phyloP scores from a whole-genome alignment of 2,329 filamentous ascomycete genomes.

The Ascochyta fabae region DNA sequence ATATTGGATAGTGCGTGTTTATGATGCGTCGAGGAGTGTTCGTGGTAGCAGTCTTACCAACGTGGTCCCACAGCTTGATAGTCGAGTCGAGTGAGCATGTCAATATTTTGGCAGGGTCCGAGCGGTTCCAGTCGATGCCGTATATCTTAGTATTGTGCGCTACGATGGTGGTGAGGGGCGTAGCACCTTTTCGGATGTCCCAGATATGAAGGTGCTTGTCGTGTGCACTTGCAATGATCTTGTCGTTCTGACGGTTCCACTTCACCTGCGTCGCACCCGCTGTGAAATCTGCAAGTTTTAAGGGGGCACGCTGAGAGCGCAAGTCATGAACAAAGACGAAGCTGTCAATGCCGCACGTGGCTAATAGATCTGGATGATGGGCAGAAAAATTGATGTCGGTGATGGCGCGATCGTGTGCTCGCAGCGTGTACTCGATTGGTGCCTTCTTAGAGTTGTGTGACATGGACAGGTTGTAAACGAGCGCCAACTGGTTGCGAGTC shows the following conservation, averaged over 20 bases:
- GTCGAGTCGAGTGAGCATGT: conserved; percentile 92
- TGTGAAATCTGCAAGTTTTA: conserved; percentile 83
- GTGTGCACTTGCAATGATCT: conserved; percentile 88
- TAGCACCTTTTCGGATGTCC: conserved; percentile 81
- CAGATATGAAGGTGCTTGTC: conserved; percentile 87
- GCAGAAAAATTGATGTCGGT: conserved; percentile 97
- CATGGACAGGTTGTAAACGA: conserved; percentile 85
- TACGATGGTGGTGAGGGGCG: conserved; percentile 81
- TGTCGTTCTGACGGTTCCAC: conserved; percentile 86
- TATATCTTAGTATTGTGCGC: conserved; percentile 95
- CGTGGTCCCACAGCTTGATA: conserved; percentile 93
- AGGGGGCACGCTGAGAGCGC: conserved; percentile 55
- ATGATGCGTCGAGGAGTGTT: conserved; percentile 65
- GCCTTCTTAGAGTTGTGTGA: conserved; percentile 66
- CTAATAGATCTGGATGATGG: conserved; percentile 85
- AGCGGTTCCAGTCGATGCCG: conserved; percentile 91
- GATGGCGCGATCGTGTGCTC: conserved; percentile 85
- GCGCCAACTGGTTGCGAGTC: conserved; percentile 90
- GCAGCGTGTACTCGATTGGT: conserved; percentile 85
- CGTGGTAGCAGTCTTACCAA: conserved; percentile 58
- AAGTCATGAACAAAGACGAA: conserved; percentile 95
- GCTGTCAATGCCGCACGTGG: conserved; percentile 90
- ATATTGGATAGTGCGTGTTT: conserved; percentile 82
- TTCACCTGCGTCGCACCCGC: conserved; percentile 95
- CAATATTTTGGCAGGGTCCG: conserved; percentile 72